Percentiles rank a stretch among this genome's conserved stretches.
Evolutionary conservation across 208 protist genomes (phyloP).

Genomic region (Leishmania amazonensis): DNA sequence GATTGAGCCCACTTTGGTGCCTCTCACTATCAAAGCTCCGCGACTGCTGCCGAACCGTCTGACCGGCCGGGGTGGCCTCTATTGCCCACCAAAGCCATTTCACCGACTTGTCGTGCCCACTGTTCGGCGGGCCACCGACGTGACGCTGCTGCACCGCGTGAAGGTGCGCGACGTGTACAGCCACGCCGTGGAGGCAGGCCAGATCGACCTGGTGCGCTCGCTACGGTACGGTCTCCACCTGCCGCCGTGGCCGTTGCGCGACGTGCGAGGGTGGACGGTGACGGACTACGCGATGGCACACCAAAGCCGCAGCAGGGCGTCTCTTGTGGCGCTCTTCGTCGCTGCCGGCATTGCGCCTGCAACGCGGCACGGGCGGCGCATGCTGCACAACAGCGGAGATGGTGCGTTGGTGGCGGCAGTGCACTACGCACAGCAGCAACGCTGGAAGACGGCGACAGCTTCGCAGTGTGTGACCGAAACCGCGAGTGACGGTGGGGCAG

Average conservation of each 20-base stretch:
- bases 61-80: slow-evolving; percentile 44
- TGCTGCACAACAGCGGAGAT: slow-evolving; percentile 12
- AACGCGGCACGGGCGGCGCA: slow-evolving; percentile 34
- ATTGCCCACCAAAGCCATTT: slow-evolving; percentile 46
- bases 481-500: not conserved
- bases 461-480: not conserved
- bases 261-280: slow-evolving; percentile 70
- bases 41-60: slow-evolving; percentile 35
- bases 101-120: slow-evolving; percentile 48
- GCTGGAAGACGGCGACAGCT: slow-evolving; percentile 2
- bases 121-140: slow-evolving; percentile 15
- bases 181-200: slow-evolving; percentile 57
- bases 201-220: slow-evolving; percentile 41
- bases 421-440: slow-evolving; percentile 24
- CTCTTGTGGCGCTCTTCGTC: slow-evolving; percentile 43
- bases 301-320: slow-evolving; percentile 11
- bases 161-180: slow-evolving; percentile 74
- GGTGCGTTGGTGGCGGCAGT: slow-evolving; percentile 32
- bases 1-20: slow-evolving; percentile 52
- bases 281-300: slow-evolving; percentile 62
- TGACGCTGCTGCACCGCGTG: slow-evolving; percentile 53
- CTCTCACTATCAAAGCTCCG: slow-evolving; percentile 24
- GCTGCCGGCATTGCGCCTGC: slow-evolving; percentile 46
- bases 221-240: slow-evolving; percentile 53
- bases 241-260: slow-evolving; percentile 55